Evolutionary conservation across 2,329 filamentous ascomycete species (phyloP).

Genomic region (Fusarium globosum): DNA sequence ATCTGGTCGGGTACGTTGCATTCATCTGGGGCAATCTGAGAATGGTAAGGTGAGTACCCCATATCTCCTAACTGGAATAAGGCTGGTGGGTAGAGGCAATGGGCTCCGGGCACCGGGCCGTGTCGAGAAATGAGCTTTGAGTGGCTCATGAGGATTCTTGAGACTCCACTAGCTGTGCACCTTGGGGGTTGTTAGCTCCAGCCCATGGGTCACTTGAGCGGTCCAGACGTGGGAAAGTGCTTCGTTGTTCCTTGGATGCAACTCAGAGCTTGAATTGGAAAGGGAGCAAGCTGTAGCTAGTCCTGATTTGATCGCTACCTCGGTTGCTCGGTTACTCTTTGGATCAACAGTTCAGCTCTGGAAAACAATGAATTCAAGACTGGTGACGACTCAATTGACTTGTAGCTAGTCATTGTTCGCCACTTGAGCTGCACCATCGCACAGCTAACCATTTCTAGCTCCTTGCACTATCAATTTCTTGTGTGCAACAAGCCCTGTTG

Average conservation of each 20-base stretch:
- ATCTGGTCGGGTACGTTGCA: conserved; percentile 11
- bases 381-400: neutral
- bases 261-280: neutral
- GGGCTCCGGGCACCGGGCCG: neutral
- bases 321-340: neutral
- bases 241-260: neutral
- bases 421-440: neutral
- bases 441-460: neutral
- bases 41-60: neutral
- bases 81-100: neutral
- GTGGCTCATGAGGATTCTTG: neutral
- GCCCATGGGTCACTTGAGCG: neutral
- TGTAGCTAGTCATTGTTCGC: neutral
- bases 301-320: neutral
- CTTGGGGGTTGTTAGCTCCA: neutral
- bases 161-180: conserved; percentile 7
- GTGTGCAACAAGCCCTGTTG: neutral
- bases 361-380: neutral
- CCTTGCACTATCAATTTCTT: neutral
- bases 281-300: neutral
- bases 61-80: conserved; percentile 3
- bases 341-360: neutral
- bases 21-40: neutral
- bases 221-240: neutral
- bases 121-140: neutral